phyloP scores from a whole-genome alignment of 139 green algal species.

The Chlamydomonas sp. region DNA sequence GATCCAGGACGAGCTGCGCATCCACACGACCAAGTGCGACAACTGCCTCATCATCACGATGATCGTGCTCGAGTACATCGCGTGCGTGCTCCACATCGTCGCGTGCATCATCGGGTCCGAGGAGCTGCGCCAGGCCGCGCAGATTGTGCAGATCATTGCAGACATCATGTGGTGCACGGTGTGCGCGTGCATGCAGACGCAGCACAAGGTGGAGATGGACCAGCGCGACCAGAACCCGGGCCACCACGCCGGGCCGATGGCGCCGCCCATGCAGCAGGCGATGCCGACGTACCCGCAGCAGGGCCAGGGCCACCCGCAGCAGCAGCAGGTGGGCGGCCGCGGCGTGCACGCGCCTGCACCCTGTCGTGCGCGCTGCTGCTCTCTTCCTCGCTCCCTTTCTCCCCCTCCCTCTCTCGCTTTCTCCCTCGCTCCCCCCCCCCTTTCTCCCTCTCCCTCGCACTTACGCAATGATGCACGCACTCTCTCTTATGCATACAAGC shows the following conservation, averaged over 20 bases:
- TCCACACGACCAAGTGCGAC: conserved; percentile 52
- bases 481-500: no score
- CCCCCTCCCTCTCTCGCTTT: no score
- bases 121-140: conserved; percentile 53
- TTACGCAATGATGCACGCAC: no score
- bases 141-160: conserved; percentile 64
- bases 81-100: conserved; percentile 74
- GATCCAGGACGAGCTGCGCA: conserved; percentile 69
- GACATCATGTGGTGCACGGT: conserved; percentile 76
- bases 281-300: neutral
- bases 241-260: conserved; percentile 3
- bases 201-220: conserved; percentile 82
- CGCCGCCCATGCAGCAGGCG: neutral
- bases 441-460: no score
- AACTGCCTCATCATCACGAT: neutral
- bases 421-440: no score
- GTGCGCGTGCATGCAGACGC: conserved; percentile 46
- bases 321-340: no score
- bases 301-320: neutral
- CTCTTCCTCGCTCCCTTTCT: no score
- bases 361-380: no score
- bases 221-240: conserved; percentile 51
- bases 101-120: conserved; percentile 65
- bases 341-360: no score
- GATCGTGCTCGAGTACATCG: conserved; percentile 69